These are phyloP conservation scores for Eucalyptus cloeziana DNA, from an alignment of 345 rosid species.

Conservation along the genomic window DNA sequence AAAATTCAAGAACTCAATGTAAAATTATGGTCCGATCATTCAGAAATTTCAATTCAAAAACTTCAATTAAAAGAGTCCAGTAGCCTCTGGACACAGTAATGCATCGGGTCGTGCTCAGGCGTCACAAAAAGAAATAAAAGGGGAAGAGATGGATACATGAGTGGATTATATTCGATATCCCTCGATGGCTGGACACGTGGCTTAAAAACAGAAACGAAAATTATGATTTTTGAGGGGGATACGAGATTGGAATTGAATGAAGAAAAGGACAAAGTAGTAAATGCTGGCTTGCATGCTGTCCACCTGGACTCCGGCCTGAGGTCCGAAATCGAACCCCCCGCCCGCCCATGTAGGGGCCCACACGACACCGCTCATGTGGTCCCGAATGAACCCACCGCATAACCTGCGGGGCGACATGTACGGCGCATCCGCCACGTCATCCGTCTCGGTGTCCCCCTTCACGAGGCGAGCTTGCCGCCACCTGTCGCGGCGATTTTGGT, in stretches of 20 bases:
- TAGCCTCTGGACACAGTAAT: neutral
- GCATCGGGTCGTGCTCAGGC: neutral
- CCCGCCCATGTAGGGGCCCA: neutral
- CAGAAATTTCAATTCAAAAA: no score
- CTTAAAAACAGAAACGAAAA: neutral
- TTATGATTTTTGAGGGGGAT: neutral
- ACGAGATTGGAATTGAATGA: neutral
- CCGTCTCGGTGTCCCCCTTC: neutral
- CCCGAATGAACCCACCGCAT: neutral
- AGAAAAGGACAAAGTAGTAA: neutral
- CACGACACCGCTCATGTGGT: neutral
- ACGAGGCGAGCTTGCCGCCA: neutral
- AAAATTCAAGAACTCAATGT: no score
- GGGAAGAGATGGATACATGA: neutral
- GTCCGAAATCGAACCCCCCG: neutral
- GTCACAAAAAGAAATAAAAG: neutral
- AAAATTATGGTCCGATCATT: no score
- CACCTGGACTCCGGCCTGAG: neutral
- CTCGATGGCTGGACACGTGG: neutral
- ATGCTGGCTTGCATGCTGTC: neutral
- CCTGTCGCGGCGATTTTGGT: neutral
- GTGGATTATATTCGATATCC: neutral
- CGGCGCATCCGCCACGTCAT: neutral
- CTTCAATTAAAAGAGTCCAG: no score
- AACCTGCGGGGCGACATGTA: neutral